Evolutionary conservation across 768 basidiomycete species (phyloP).

Genomic region (Boletus sp.): DNA sequence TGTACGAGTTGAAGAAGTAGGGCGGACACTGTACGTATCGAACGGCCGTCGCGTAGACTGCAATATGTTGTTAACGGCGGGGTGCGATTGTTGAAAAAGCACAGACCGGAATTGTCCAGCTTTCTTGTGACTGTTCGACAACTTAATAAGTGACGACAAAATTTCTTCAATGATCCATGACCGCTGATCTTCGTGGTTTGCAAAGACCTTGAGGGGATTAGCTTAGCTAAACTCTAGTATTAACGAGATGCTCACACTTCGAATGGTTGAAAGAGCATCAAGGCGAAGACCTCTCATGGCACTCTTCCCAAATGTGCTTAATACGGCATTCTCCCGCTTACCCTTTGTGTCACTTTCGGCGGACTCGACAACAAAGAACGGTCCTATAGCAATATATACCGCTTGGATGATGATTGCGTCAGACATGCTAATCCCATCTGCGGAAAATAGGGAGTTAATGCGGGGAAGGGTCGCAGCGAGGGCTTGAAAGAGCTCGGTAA

Average conservation of each 20-base stretch:
- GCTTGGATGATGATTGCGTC: conserved; percentile 90
- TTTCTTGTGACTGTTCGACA: conserved; percentile 86
- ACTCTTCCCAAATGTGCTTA: conserved; percentile 68
- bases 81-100: not conserved
- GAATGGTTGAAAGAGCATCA: conserved; percentile 78
- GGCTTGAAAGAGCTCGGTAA: conserved; percentile 71
- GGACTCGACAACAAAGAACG: conserved; percentile 85
- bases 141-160: conserved; percentile 80
- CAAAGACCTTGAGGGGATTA: conserved; percentile 66
- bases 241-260: conserved; percentile 57
- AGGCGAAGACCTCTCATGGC: conserved; percentile 80
- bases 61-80: not conserved
- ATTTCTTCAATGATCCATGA: conserved; percentile 99
- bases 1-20: conserved; percentile 94
- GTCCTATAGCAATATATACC: conserved; percentile 90
- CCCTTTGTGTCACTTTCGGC: conserved; percentile 53
- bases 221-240: not conserved
- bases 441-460: conserved; percentile 69
- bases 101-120: conserved; percentile 84
- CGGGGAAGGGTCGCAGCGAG: conserved; percentile 69
- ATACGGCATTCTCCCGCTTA: conserved; percentile 54
- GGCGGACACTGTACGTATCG: conserved; percentile 92
- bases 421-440: conserved; percentile 68
- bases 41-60: conserved; percentile 85
- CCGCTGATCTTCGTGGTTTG: conserved; percentile 85